Base-by-base conservation (phyloP, 768 basidiomycete genomes). In the Amanita rubescens region DNA sequence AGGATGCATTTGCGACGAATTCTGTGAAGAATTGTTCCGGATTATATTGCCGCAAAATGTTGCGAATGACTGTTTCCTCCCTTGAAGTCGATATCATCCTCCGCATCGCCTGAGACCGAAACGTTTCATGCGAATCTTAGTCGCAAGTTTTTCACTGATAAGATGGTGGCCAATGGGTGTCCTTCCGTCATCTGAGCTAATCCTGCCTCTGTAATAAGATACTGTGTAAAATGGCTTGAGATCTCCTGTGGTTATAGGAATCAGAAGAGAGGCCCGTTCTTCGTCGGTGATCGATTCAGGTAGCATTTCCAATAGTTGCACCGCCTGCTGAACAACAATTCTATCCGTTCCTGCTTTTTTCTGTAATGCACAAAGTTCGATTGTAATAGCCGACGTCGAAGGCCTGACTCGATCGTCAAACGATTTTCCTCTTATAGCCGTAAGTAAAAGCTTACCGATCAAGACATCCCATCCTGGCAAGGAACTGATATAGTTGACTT, bases 1-100 rank as follows among this genome's bases (percentile, higher is more conserved):
- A n/a, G 5, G 66, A 65, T 1, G 79, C 79, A 53, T 81, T 81
- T 1, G 80, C 80, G 5, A 81, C 53, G 57, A 79, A 79, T 53
- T 81, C 79, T 1, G 69, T 70, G 33, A 74, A 60, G 9, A 77
- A 68, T 49, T 79, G 75, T 6, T 67, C 63, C 7, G 67, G 65
- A 5, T 67, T 67, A 45, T 80, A 80, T 19, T 74, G 67, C 15
- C 58, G 61, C 11, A 81, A 61, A 0, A 70, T 70, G 12, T 72
- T 71, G 3, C 63, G 61, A 15, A 81, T 77, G 1, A 74, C 71
- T 0, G 68, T 69, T 66, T 53, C 76, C 73, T 2, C 72, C 72
- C 68, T n/a, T n/a, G n/a, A 79, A 73, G 49, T 77, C 73, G 11
- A 68, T 60, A 0, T 66, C 68, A 4, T 66, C 55, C 0, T 59